These are phyloP conservation scores for Blastocystis sp. DNA, from an alignment of 352 stramenopile species.

Conservation along the genomic window DNA sequence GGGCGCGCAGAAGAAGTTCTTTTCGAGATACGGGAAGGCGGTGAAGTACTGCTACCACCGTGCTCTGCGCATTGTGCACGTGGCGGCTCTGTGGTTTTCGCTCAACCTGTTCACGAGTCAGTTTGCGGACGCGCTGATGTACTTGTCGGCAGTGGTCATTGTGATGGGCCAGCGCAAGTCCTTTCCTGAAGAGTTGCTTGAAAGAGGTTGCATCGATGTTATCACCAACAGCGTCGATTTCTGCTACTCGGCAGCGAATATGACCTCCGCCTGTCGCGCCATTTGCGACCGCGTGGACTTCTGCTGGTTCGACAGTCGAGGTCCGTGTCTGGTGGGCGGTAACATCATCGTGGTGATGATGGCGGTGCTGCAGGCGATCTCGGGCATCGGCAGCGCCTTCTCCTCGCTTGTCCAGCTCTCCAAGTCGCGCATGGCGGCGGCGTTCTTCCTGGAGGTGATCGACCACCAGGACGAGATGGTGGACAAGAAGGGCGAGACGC, in stretches of 20 bases:
- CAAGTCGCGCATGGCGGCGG: conserved; percentile 38
- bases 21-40: conserved; percentile 79
- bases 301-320: conserved; percentile 31
- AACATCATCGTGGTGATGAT: conserved; percentile 83
- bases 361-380: conserved; percentile 80
- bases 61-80: not conserved
- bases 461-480: conserved; percentile 61
- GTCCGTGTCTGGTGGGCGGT: conserved; percentile 80
- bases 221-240: conserved; percentile 40
- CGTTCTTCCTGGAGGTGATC: conserved; percentile 38
- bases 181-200: conserved; percentile 12
- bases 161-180: conserved; percentile 24
- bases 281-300: conserved; percentile 15
- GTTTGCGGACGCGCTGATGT: conserved; percentile 80
- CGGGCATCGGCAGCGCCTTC: conserved; percentile 80
- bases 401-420: not conserved
- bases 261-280: not conserved
- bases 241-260: conserved; percentile 20
- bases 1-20: conserved; percentile 80
- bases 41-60: conserved; percentile 73
- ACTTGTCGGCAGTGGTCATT: conserved; percentile 79
- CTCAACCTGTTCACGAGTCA: conserved; percentile 74
- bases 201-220: not conserved
- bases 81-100: not conserved
- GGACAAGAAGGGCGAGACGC: not conserved